phyloP scores from a whole-genome alignment of 2,329 filamentous ascomycete genomes.

The Colletotrichum orbiculare region DNA sequence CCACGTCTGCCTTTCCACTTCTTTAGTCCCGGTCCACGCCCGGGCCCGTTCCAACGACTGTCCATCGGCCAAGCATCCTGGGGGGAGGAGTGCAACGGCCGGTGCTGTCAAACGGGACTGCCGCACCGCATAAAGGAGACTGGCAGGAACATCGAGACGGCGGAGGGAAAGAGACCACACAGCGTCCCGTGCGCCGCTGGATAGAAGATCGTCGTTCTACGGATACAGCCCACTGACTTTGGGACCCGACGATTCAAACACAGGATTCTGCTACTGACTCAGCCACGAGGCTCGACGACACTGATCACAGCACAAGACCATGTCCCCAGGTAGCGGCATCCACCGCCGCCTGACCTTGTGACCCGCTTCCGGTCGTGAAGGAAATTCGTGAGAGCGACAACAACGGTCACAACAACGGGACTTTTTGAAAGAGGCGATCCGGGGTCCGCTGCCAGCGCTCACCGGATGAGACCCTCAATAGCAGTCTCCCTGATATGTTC shows the following conservation, averaged over 20 bases:
- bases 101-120: conserved; percentile 2
- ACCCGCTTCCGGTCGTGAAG: conserved; percentile 16
- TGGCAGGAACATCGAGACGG: conserved; percentile 1
- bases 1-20: conserved; percentile 21
- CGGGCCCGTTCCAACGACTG: conserved; percentile 19
- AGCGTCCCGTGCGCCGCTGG: conserved; percentile 15
- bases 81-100: conserved; percentile 6
- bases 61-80: conserved; percentile 25
- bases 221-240: conserved; percentile 3
- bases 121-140: conserved; percentile 26
- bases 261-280: conserved; percentile 29
- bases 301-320: conserved; percentile 12
- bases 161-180: neutral
- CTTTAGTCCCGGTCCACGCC: conserved; percentile 23
- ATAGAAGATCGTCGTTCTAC: conserved; percentile 27
- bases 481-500: conserved; percentile 23
- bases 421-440: conserved; percentile 23
- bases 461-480: conserved; percentile 14
- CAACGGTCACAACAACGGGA: conserved; percentile 10
- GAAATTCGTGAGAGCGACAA: conserved; percentile 21
- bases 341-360: conserved; percentile 15
- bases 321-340: conserved; percentile 12
- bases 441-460: conserved; percentile 26
- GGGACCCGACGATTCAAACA: conserved; percentile 17
- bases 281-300: conserved; percentile 21